These are phyloP conservation scores for Euphorbia peplus DNA, from an alignment of 345 rosid genomes.

Conservation along the genomic window DNA sequence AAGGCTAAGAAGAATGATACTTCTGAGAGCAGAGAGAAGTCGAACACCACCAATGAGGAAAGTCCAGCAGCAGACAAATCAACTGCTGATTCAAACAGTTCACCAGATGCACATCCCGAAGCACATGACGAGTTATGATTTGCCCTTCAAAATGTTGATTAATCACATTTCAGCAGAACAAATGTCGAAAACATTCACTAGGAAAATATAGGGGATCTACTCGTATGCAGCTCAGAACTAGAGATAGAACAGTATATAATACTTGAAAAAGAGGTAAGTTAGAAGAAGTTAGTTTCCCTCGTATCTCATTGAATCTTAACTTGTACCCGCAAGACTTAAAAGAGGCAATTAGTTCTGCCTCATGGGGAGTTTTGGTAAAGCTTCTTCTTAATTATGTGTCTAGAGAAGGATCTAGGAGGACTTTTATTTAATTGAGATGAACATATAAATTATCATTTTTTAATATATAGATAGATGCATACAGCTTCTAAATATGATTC, in stretches of 20 bases:
- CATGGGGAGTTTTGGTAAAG: slow-evolving; percentile 7
- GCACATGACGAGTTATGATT: slow-evolving; percentile 67
- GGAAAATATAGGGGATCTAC: slow-evolving; percentile 8
- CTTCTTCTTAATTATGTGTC: not conserved
- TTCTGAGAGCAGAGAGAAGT: slow-evolving; percentile 24
- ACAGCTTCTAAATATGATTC: not conserved
- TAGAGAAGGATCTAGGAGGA: not conserved
- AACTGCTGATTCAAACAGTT: slow-evolving; percentile 29
- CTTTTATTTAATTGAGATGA: not conserved
- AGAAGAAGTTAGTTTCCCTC: too few relatives aligned
- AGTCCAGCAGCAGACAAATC: slow-evolving; percentile 26
- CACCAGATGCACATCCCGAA: slow-evolving; percentile 26
- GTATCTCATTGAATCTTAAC: too few relatives aligned
- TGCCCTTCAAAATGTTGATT: not conserved
- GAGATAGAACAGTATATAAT: not conserved
- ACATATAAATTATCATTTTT: not conserved
- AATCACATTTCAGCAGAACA: slow-evolving; percentile 1
- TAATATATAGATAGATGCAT: not conserved
- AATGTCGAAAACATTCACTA: too few relatives aligned
- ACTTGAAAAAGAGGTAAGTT: not conserved
- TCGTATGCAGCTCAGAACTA: not conserved
- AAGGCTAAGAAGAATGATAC: slow-evolving; percentile 64
- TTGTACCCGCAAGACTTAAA: not conserved
- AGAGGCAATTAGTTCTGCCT: slow-evolving; percentile 4
- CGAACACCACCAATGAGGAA: too few relatives aligned